Percentiles rank a stretch among this genome's conserved stretches.
phyloP scores from a whole-genome alignment of 805 yeast genomes.

The Yamadazyma tumulicola region DNA sequence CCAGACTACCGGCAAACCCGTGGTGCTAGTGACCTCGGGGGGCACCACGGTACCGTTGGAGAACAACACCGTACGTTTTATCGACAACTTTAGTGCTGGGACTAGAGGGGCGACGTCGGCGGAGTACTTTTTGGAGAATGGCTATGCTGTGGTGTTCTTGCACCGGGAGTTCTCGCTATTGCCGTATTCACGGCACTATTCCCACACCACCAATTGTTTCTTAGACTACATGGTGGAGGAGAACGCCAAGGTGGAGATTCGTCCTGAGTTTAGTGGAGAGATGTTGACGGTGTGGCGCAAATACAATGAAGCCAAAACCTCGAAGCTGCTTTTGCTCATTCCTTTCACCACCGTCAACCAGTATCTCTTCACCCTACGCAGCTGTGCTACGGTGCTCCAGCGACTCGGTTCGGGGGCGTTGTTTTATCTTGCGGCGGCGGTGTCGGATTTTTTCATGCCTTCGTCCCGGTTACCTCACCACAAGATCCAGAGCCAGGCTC shows the following conservation, averaged over 20 bases:
- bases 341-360: slow-evolving; percentile 97
- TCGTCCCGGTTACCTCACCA: slow-evolving; percentile 83
- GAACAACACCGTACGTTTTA: slow-evolving; percentile 92
- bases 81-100: slow-evolving; percentile 96
- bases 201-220: slow-evolving; percentile 80
- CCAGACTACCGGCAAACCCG: slow-evolving; percentile 38
- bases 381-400: slow-evolving; percentile 59
- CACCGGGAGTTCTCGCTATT: slow-evolving; percentile 89
- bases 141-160: slow-evolving; percentile 88
- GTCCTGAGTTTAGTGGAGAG: slow-evolving; percentile 53
- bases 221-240: slow-evolving; percentile 72
- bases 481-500: slow-evolving; percentile 82
- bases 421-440: slow-evolving; percentile 95
- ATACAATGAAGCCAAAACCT: slow-evolving; percentile 47
- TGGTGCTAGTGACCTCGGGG: slow-evolving; percentile 89
- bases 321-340: slow-evolving; percentile 56
- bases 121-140: slow-evolving; percentile 79
- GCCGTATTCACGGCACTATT: slow-evolving; percentile 89
- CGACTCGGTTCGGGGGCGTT: slow-evolving; percentile 55
- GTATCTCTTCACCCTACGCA: slow-evolving; percentile 77
- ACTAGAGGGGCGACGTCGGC: slow-evolving; percentile 97
- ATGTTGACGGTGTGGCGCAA: slow-evolving; percentile 60
- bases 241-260: slow-evolving; percentile 57
- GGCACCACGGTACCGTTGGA: slow-evolving; percentile 98
- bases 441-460: slow-evolving; percentile 93